Evolutionary conservation across 306 rosid genomes (phyloP).

Genomic region (Ormosia emarginata): DNA sequence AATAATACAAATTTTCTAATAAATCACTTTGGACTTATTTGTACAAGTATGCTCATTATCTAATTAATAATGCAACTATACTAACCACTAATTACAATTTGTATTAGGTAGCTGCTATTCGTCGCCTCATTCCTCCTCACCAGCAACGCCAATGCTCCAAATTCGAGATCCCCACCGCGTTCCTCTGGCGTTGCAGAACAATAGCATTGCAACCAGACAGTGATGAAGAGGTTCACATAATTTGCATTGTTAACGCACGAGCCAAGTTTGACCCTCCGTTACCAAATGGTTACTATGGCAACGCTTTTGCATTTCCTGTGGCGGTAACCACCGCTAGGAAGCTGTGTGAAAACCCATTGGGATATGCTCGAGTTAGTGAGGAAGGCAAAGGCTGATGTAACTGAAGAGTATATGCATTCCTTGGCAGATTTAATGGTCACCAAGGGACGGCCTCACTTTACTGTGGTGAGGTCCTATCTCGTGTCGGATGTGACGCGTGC

Average conservation of each 20-base stretch:
- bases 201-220: constrained; percentile 24
- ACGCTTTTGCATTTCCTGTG: constrained; percentile 37
- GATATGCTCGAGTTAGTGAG: constrained; percentile 47
- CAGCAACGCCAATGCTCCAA: constrained; percentile 26
- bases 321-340: constrained; percentile 47
- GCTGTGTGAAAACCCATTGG: constrained; percentile 39
- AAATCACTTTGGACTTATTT: neutral
- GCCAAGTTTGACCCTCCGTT: constrained; percentile 43
- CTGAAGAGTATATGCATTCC: constrained; percentile 54
- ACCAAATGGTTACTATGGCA: constrained; percentile 59
- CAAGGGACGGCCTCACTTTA: constrained; percentile 38
- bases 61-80: no score
- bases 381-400: constrained; percentile 45
- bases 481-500: constrained; percentile 55
- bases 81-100: neutral
- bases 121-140: constrained; percentile 31
- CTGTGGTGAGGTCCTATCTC: constrained; percentile 34
- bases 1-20: no score
- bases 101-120: constrained; percentile 28
- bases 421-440: constrained; percentile 53
- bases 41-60: neutral
- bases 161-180: constrained; percentile 44
- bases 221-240: constrained; percentile 43
- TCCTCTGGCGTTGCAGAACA: constrained; percentile 64
- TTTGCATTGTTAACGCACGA: constrained; percentile 41